Base-by-base conservation (phyloP, 1,284 basidiomycete genomes). In the Rhodotorula sp. region DNA sequence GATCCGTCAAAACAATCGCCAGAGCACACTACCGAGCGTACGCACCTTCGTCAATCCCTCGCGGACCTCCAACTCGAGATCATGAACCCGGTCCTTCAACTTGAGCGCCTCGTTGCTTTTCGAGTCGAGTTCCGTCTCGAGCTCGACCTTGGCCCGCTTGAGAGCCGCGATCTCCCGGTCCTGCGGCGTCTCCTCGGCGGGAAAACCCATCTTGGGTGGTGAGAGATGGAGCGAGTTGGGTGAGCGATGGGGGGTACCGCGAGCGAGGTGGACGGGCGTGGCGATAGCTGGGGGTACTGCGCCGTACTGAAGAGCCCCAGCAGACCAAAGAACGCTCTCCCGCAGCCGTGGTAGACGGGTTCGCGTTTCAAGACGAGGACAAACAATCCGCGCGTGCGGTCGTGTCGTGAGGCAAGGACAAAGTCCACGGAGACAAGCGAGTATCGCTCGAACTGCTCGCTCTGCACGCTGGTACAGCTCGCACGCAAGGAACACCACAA, bases 101-200 rank as follows among this genome's bases (percentile, higher is more conserved):
- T 58, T 48, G n/a, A 37, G 24, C n/a, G 34, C 46, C 44, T 65
- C 55, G 15, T 55, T 59, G 31, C 28, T 55, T 50, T 63, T 46
- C 22, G 53, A 48, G 15, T 31, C 55, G 30, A 68, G 50, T 22
- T 54, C 37, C 26, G 62, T 30, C 24, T 62, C 56, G 31, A 59
- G 44, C 30, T 62, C 54, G 56, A 59, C 50, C 37, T 65, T 69
- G 37, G 59, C 59, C 10, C 63, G 62, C 54, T 60, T 64, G 59
- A 65, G 67, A 13, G 37, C n/a, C 1, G 52, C 54, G 46, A 68
- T 8, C 22, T 68, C 62, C 22, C 34, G 26, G 22, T 68, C 59
- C 22, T 52, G 62, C 18, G 53, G 40, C 20, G 60, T 52, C 34
- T 62, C 47, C 26, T 56, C 55, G 37, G n/a, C 37, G 37, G 55